Percentiles rank a stretch among this genome's conserved stretches.
Conservation (phyloP, 1,139 yeast genomes). For the Hemisphaericaspora lyxosophila region DNA sequence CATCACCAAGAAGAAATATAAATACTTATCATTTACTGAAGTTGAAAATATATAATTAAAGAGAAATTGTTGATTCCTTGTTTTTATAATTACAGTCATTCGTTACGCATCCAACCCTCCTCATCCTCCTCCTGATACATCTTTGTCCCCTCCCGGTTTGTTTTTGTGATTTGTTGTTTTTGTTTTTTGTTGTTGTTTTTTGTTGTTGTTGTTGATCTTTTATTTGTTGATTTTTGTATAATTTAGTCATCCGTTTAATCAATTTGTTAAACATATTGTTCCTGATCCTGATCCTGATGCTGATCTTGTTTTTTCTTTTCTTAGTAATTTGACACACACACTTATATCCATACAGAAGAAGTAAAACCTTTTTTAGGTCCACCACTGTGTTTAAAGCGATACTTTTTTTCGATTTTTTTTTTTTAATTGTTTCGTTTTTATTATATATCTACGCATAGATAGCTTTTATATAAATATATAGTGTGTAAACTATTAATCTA, state of each 20-base stretch:
- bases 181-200: background rate
- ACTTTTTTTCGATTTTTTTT: too few relatives aligned
- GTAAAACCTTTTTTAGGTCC: too few relatives aligned
- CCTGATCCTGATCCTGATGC: too few relatives aligned
- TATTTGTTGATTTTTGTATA: too few relatives aligned
- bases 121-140: constrained; percentile 2
- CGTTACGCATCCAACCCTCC: background rate
- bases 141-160: constrained; percentile 2
- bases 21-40: constrained; percentile 42
- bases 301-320: too few relatives aligned
- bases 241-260: constrained; percentile 1
- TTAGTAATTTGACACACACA: too few relatives aligned
- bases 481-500: too few relatives aligned
- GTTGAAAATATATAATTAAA: constrained; percentile 2
- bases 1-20: constrained; percentile 74
- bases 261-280: too few relatives aligned
- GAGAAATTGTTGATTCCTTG: background rate
- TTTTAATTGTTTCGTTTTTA: background rate
- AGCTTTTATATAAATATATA: too few relatives aligned
- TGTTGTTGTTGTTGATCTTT: background rate
- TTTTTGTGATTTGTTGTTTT: background rate
- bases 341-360: too few relatives aligned
- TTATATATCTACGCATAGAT: background rate
- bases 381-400: too few relatives aligned
- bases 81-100: too few relatives aligned